Evolutionary conservation across 2,329 filamentous ascomycete genomes (phyloP), one percentile per base, ranked within the genome.

Genomic region (Nigrograna mackinnonii): DNA sequence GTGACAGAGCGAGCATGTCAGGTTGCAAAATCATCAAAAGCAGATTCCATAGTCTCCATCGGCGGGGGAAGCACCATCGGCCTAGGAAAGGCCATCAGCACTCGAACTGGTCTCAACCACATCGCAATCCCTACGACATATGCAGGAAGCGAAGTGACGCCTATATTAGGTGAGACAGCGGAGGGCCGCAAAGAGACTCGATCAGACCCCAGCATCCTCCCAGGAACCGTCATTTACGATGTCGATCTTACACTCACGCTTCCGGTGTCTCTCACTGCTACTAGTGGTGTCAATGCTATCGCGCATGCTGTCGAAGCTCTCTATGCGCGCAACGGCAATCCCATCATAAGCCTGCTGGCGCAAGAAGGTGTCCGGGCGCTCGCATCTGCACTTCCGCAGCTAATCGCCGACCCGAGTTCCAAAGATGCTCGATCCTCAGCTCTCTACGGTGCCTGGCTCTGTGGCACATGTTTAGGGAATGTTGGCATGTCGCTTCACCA

Each of bases 401-500:
- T 86, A 17, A 66, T 78, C 12, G 55, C 70, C 17, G 66, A 79
- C 37, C 71, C 77, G 0, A 55, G 66, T 2, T 74, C 71, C 5
- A 47, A 58, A 24, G 61, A 9, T 11, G 9, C 31, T 16, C 11
- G 31, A 17, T 11, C 9, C 9, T 11, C 9, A 7, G 82, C 81
- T 12, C 73, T 80, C 2, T 84, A 85, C 54, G 83, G 82, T 17
- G 82, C 83, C 28, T 86, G 81, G 80, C 75, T 86, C 1, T 85
- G 81, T 52, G 82, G 80, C 21, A 76, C 72, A 18, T 83, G 79
- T 52, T 71, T 85, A 1, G 82, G 82, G 4, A 77, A 70, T 44
- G 79, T 81, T 2, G 76, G 76, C 39, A 85, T 86, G 80, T 76
- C 79, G 2, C 73, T 86, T 11, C 84, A 86, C 57, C 83, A 86